Base-by-base conservation (phyloP, 2,329 filamentous ascomycete species). In the Fusarium tupiense region DNA sequence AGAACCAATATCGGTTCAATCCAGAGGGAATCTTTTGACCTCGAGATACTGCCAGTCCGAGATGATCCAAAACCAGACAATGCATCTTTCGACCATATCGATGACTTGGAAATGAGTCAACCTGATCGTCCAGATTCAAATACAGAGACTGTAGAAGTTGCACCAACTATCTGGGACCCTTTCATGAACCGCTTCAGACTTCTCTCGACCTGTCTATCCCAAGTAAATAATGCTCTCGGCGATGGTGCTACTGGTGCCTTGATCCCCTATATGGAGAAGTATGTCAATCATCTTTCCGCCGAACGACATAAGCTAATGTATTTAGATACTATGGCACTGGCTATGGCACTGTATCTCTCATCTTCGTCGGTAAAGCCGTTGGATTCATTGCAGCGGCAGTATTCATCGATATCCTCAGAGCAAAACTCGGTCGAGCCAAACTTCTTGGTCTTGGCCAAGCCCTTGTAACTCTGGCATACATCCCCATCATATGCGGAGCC, bases 181-280 rank as follows among this genome's bases (percentile, higher is more conserved):
- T 85, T 86, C 17, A 93, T 90, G 88, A 95, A 94, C 80, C 91
- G 89, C 69, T 95, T 88, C 83, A 86, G 93, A 40, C 85, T 95
- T 33, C 79, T 91, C 16, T 87, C 89, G 17, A 86, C 88, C 20
- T 94, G 92, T 73, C 78, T 93, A 49, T 88, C 91, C 69, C 92
- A 89, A 67, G 87, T 96, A 69, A 87, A 88, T 6, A 91, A 92
- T 76, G 94, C 93, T 0, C 83, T 96, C 67, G 93, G 90, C 75
- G 94, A 97, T 81, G 89, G 91, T 47, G 91, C 92, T 1, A 90
- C 93, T 4, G 94, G 94, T 78, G 93, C 94, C 17, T 79, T 96
- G 65, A 93, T 97, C 75, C 94, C 94, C 0, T 94, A 94, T 78
- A 93, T 97, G 81, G 93, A 96, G 80, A 86, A 84, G 81, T 89